Evolutionary conservation across 257 asterid species (phyloP), one percentile per base, ranked within the genome.

Genomic region (Lithospermum erythrorhizon): DNA sequence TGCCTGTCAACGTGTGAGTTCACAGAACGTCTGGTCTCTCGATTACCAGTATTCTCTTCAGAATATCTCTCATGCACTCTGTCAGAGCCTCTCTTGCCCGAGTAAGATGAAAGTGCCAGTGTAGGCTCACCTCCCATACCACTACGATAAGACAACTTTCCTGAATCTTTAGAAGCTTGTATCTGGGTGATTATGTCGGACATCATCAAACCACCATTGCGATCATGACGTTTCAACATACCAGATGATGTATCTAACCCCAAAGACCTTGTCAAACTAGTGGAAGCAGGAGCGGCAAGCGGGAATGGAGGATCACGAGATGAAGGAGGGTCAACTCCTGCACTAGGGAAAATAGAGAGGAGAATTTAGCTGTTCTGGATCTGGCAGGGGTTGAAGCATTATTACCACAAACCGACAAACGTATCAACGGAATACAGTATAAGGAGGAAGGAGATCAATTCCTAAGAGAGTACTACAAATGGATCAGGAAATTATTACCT

Each of bases 241-340:
- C 83, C 82, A 69, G 95, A 73, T 25, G 76, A 55, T 24, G 82
- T 61, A 75, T 84, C 95, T 29, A 76, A 58, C 4, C 77, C 62
- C 53, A 80, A 78, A 72, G 99, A 76, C 56, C 71, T 72, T 65
- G 89, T 37, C 52, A 80, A 82, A 61, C 83, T 86, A 74, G 79
- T 81, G 65, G 98, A 87, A 55, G 97, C 96, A 25, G 98, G 95
- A 76, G 82, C 95, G 64, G 98, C 99, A 76, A 83, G 83, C 75
- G 99, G 99, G 71, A 75, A 86, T 61, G 95, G 99, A 55, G 97
- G 97, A 79, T 93, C 97, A 82, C 99, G 97, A 72, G 99, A 86
- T 60, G 99, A 93, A 74, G 99, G 99, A 22, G 91, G 81, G 80
- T 93, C 99, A 79, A 86, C 97, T 83, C 99, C 99, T 93, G 99